Percentiles rank a stretch among this genome's conserved stretches.
These are phyloP conservation scores for Hemisphaericaspora xylofermentans DNA, from an alignment of 1,139 yeast species.

Conservation along the genomic window DNA sequence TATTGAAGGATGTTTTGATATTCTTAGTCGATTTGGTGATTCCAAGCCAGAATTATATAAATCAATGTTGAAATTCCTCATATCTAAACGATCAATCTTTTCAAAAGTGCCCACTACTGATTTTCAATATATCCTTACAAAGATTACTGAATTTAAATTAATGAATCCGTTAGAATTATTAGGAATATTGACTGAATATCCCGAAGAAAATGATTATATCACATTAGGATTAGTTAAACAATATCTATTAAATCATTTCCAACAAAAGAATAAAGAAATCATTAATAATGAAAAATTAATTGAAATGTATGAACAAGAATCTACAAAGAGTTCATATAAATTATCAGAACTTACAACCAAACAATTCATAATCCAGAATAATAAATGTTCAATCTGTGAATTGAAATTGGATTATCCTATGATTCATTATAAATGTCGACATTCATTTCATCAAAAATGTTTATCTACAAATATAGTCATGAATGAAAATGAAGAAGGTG, in stretches of 20 bases:
- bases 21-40: conserved; percentile 60
- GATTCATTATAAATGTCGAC: conserved; percentile 83
- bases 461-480: conserved; percentile 47
- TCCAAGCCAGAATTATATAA: conserved; percentile 64
- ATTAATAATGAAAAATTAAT: conserved; percentile 66
- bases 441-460: conserved; percentile 85
- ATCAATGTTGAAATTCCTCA: conserved; percentile 62
- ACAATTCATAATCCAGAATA: conserved; percentile 65
- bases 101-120: conserved; percentile 47
- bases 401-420: conserved; percentile 73
- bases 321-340: conserved; percentile 52
- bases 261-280: conserved; percentile 63
- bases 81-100: conserved; percentile 56
- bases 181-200: conserved; percentile 48
- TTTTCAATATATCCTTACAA: conserved; percentile 50
- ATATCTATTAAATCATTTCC: conserved; percentile 62
- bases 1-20: conserved; percentile 53
- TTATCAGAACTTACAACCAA: conserved; percentile 55
- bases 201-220: conserved; percentile 54
- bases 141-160: conserved; percentile 52
- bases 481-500: conserved; percentile 13
- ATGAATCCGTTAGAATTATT: conserved; percentile 78
- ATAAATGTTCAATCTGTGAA: conserved; percentile 71
- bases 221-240: conserved; percentile 75
- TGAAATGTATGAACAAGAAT: conserved; percentile 67